phyloP scores from a whole-genome alignment of 2,329 filamentous ascomycete genomes.

The Paramyrothecium roridum region DNA sequence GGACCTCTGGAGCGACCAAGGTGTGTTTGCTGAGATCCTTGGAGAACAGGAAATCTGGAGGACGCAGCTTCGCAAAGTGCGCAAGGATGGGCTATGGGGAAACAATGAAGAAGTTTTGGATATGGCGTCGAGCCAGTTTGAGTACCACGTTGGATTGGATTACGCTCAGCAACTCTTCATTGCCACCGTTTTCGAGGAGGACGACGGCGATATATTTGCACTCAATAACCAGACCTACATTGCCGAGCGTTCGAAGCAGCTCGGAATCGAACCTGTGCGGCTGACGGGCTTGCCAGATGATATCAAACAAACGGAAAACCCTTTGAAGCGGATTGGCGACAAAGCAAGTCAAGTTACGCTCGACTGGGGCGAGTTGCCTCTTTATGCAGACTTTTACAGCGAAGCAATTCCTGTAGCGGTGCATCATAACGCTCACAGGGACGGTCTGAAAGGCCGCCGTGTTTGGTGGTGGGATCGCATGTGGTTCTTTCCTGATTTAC shows the following conservation, averaged over 20 bases:
- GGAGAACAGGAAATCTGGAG: constrained; percentile 22
- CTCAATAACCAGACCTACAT: constrained; percentile 11
- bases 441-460: constrained; percentile 8
- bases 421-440: constrained; percentile 15
- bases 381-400: constrained; percentile 15
- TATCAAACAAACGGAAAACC: constrained; percentile 3
- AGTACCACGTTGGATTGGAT: constrained; percentile 16
- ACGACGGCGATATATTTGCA: constrained; percentile 10
- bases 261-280: constrained; percentile 1
- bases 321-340: neutral
- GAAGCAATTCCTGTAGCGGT: constrained; percentile 12
- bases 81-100: neutral
- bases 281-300: constrained; percentile 9
- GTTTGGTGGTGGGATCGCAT: constrained; percentile 13
- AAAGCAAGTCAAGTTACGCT: neutral
- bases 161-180: constrained; percentile 13
- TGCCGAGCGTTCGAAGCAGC: constrained; percentile 1
- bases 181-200: constrained; percentile 13
- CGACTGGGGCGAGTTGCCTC: constrained; percentile 7
- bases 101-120: neutral
- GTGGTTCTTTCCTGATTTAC: constrained; percentile 18
- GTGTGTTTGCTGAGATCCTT: constrained; percentile 26
- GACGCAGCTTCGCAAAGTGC: neutral
- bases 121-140: constrained; percentile 9
- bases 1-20: constrained; percentile 23